Base-by-base conservation (phyloP, 1,284 basidiomycete species). In the Cyathus olla region DNA sequence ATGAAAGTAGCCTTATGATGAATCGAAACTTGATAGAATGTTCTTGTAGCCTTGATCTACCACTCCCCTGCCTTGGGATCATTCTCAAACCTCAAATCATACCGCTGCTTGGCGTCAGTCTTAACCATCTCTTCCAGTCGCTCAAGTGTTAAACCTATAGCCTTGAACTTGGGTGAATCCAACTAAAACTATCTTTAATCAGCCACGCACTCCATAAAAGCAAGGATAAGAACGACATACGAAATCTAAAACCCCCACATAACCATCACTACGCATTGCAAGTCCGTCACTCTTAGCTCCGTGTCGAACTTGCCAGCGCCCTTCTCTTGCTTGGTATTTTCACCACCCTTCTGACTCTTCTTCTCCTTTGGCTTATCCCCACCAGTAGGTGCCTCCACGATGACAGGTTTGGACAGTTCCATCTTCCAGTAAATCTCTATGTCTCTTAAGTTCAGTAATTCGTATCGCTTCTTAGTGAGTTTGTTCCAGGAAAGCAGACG, bases 21-120 rank as follows among this genome's bases (percentile, higher is more conserved):
- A 24, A 49, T 66, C 81, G 27, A 61, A 91, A 94, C 80, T 90
- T 86, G 42, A 97, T 81, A 2, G 95, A 94, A 79, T 99, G 97
- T 0, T 97, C 98, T 78, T 99, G 97, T 95, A 0, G 97, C 97
- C 51, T 95, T 85, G 66, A 98, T 96, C 89, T 91, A 96, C 88
- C 92, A 94, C 22, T 85, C 76, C 9, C 68, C 66, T 15, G 82
- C 72, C 28, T 68, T 57, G n/a, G 49, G 10, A n/a, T 51, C 47
- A 15, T 68, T 77, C 55, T 93, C 93, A 59, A 83, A 83, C 21
- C 89, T 65, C 49, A 97, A 81, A 64, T 89, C 86, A 71, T 91
- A 98, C 60, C 96, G 83, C 64, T 91, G 84, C 75, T 98, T 98
- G 39, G 84, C 79, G 71, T 98, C 94, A 13, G 83, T 83, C 44